These are phyloP conservation scores for Apocynum venetum DNA, from an alignment of 257 asterid genomes.

Conservation along the genomic window DNA sequence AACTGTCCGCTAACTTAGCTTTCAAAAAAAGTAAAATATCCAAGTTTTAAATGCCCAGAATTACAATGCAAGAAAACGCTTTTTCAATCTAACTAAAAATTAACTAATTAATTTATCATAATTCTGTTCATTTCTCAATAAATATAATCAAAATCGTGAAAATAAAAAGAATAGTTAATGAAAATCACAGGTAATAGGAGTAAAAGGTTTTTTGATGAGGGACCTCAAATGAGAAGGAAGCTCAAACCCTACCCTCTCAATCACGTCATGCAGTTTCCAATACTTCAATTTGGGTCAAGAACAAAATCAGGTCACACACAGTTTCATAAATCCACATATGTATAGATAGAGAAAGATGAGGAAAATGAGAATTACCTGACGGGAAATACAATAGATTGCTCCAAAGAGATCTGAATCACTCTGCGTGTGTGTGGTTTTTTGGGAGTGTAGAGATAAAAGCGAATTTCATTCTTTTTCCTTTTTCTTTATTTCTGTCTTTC, in stretches of 20 bases:
- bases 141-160: not conserved
- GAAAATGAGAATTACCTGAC: conserved; percentile 15
- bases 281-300: not conserved
- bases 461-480: not conserved
- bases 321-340: not conserved
- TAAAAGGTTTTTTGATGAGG: too few species aligned
- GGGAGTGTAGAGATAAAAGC: not conserved
- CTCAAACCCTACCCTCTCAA: too few species aligned
- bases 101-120: not conserved
- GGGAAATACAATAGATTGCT: not conserved
- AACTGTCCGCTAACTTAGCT: conserved; percentile 13
- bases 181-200: too few species aligned
- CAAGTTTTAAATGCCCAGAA: conserved; percentile 20
- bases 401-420: conserved; percentile 12
- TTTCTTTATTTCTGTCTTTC: too few species aligned
- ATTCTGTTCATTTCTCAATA: not conserved
- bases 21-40: conserved; percentile 22
- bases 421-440: not conserved
- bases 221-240: too few species aligned
- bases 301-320: not conserved
- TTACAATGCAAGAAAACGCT: conserved; percentile 45
- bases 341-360: not conserved
- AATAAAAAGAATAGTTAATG: not conserved
- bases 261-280: not conserved
- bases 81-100: conserved; percentile 22